Conservation (phyloP, 495 filamentous ascomycete species). For the Xylaria longipes region DNA sequence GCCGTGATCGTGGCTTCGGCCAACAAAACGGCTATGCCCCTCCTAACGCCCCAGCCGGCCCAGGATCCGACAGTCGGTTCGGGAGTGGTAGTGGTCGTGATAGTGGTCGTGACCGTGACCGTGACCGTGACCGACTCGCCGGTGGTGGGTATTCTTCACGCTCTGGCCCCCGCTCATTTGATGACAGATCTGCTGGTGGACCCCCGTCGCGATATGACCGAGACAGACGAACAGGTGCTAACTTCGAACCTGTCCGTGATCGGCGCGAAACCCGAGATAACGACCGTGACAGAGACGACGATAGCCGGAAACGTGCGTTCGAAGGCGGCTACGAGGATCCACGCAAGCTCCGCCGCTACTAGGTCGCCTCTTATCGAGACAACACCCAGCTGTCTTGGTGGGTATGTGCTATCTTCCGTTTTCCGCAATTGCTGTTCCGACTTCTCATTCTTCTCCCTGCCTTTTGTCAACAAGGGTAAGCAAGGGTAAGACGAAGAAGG, state of each 20-base stretch:
- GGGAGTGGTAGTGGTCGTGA: slow-evolving; percentile 54
- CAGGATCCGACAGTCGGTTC: slow-evolving; percentile 68
- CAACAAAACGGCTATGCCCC: slow-evolving; percentile 61
- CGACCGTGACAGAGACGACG: slow-evolving; percentile 58
- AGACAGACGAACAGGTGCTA: slow-evolving; percentile 67
- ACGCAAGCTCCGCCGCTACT: slow-evolving; percentile 80
- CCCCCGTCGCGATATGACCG: slow-evolving; percentile 65
- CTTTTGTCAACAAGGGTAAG: slow-evolving; percentile 72
- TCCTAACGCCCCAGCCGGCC: slow-evolving; percentile 80
- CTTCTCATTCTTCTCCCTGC: slow-evolving; percentile 55
- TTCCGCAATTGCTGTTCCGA: slow-evolving; percentile 35
- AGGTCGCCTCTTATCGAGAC: slow-evolving; percentile 41
- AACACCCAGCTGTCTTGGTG: slow-evolving; percentile 50
- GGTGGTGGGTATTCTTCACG: slow-evolving; percentile 66
- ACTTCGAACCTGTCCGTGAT: slow-evolving; percentile 71
- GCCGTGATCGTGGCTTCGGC: slow-evolving; percentile 66
- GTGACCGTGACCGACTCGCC: slow-evolving; percentile 47
- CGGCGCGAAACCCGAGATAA: slow-evolving; percentile 52
- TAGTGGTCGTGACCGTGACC: slow-evolving; percentile 62
- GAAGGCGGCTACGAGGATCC: slow-evolving; percentile 80
- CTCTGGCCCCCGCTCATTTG: slow-evolving; percentile 65
- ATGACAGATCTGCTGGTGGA: slow-evolving; percentile 64
- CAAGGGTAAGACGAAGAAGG: slow-evolving; percentile 45
- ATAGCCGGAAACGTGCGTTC: slow-evolving; percentile 65
- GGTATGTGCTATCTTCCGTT: slow-evolving; percentile 51